phyloP scores from a whole-genome alignment of 805 yeast genomes.

The Vanderwaltozyma tropicalis region DNA sequence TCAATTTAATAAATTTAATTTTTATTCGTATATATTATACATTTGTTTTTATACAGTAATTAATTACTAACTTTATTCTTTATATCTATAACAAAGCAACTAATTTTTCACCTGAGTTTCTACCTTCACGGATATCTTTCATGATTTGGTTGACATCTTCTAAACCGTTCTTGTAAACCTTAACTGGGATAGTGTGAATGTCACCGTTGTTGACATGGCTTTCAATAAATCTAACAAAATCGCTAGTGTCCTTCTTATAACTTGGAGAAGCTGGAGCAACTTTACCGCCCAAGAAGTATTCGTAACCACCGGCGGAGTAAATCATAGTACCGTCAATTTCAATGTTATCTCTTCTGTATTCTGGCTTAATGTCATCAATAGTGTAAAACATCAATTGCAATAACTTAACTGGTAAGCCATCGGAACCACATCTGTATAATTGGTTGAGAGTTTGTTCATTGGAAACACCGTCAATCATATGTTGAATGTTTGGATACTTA shows the following conservation, averaged over 20 bases:
- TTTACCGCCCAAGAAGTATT: slow-evolving; percentile 23
- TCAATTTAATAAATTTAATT: too few species aligned
- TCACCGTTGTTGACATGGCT: slow-evolving; percentile 19
- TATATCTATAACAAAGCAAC: too few species aligned
- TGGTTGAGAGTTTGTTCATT: slow-evolving; percentile 23
- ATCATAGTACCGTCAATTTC: slow-evolving; percentile 29
- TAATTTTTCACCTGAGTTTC: slow-evolving; percentile 25
- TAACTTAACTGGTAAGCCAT: slow-evolving; percentile 25
- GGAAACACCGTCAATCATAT: slow-evolving; percentile 30
- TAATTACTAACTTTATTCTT: too few species aligned
- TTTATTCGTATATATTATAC: too few species aligned
- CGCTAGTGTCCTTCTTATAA: slow-evolving; percentile 17
- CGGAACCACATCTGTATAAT: slow-evolving; percentile 29
- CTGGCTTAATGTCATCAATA: slow-evolving; percentile 19
- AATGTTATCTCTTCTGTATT: slow-evolving; percentile 29
- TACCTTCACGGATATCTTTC: slow-evolving; percentile 21
- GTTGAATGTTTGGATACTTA: slow-evolving; percentile 23
- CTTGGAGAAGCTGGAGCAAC: slow-evolving; percentile 19
- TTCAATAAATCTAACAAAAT: slow-evolving; percentile 23
- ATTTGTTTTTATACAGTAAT: too few species aligned
- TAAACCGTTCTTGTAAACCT: slow-evolving; percentile 26
- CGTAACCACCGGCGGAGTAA: slow-evolving; percentile 31
- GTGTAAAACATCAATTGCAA: slow-evolving; percentile 25
- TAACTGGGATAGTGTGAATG: slow-evolving; percentile 29
- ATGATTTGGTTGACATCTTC: slow-evolving; percentile 20